Evolutionary conservation across 2,329 filamentous ascomycete genomes (phyloP), one percentile per base, ranked within the genome.

Genomic region (Fusarium dimerum): DNA sequence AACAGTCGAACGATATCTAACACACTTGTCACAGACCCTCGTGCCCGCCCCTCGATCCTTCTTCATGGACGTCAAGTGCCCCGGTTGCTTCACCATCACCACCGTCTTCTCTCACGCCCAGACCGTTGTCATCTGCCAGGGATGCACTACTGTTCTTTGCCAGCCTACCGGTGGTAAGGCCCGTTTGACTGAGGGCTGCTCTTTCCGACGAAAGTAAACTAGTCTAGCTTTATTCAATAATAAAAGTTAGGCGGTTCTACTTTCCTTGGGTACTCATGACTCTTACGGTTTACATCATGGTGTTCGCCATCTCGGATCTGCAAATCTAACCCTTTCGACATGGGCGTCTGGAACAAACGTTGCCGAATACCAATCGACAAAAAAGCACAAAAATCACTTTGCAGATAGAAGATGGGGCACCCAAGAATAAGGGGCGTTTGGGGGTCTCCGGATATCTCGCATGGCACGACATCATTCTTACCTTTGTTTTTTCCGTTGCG

Each of bases 1-100:
- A 49, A 51, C 52, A 51, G 48, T 55, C 38, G 46, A 55, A 56
- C 51, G 59, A 53, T 60, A 60, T 65, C 61, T 71, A 57, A 55
- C 50, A 47, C 38, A 17, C 38, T 32, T 15, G 43, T 16, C 49
- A 59, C 67, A 95, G 92, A 92, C 85, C 68, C 90, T 99, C 72
- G 94, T 99, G 76, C 94, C 94, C 72, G 88, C 86, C 66, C 94
- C 94, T 73, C 91, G 94, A 78, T 97, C 93, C 68, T 99, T 97
- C 90, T 99, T 99, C 90, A 99, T 99, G 94, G 94, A 99, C 78
- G 94, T 99, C 85, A 99, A 99, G 89, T 99, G 94, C 90, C 94
- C 94, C 77, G 94, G 94, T 74, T 99, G 94, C 90, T 99, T 97
- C 89, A 97, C 92, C 79, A 99, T 99, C 87, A 99, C 94, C 79